Base-by-base conservation (phyloP, 179 eudicot genomes). In the Carnegiea gigantea region DNA sequence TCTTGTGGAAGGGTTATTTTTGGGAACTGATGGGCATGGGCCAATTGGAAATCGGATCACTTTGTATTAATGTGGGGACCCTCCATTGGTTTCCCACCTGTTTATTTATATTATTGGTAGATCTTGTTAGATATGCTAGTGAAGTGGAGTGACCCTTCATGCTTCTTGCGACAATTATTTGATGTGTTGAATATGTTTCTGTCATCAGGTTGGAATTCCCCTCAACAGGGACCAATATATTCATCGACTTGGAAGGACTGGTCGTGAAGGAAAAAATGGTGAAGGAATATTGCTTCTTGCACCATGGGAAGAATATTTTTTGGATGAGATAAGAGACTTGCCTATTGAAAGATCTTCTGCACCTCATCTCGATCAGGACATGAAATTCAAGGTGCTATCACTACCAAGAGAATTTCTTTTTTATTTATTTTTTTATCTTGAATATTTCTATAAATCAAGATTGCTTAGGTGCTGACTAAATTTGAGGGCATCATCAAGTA, bases 221-320 rank as follows among this genome's bases (percentile, higher is more conserved):
- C 36, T 89, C 21, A 95, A 94, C 78, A 87, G 93, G 77, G 95
- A 91, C 82, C 94, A 94, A 57, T 96, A 96, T 83, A 90, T 94
- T 71, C 96, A 93, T 84, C 92, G 97, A 33, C 90, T 94, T 81
- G 99, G 98, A 86, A 90, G 98, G 86, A 96, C 99, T 44, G 99
- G 98, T 60, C 89, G 97, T 54, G 97, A 86, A 88, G 99, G 96
- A 70, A 96, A 96, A 88, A 93, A 80, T 65, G 99, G 99, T 68
- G 91, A 91, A 87, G 95, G 97, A 73, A 85, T 94, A 76, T 81
- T 96, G 82, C 78, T 96, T 88, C 93, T 96, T 89, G 95, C 98
- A 67, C 93, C 98, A 13, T 96, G 98, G 98, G 99, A 96, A 86
- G 92, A 90, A 80, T 87, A 90, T 87, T 91, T 96, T 80, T 76